These are phyloP conservation scores for Mortierella claussenii DNA, from an alignment of 192 early-diverging fungal genomes.

Conservation along the genomic window DNA sequence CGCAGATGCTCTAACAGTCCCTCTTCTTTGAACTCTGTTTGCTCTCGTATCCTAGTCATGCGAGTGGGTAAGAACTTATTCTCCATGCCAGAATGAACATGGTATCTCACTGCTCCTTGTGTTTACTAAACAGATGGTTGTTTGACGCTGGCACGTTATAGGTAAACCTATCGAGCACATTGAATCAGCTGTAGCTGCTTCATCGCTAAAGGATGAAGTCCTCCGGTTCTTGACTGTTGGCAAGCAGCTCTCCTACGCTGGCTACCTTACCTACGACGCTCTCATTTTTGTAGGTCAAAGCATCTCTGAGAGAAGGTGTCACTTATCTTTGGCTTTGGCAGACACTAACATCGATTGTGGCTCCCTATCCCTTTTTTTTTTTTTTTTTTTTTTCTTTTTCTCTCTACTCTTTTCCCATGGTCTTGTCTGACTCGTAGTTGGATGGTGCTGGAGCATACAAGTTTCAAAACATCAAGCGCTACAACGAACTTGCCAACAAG, in stretches of 20 bases:
- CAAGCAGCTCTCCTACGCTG: constrained; percentile 69
- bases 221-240: constrained; percentile 59
- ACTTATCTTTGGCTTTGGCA: no score
- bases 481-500: constrained; percentile 65
- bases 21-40: background rate
- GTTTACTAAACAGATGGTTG: no score
- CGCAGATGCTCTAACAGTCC: no score
- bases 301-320: no score
- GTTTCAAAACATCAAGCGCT: constrained; percentile 70
- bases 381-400: no score
- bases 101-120: background rate
- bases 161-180: constrained; percentile 74
- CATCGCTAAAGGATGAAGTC: constrained; percentile 67
- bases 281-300: constrained; percentile 72
- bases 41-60: constrained; percentile 23
- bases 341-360: no score
- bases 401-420: background rate
- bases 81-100: background rate
- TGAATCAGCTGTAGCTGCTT: constrained; percentile 60
- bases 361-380: no score
- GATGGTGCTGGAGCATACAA: constrained; percentile 69
- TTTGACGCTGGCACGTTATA: background rate
- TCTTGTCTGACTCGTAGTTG: constrained; percentile 40
- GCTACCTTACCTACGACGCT: constrained; percentile 72
- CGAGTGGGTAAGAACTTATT: constrained; percentile 29